Base-by-base conservation (phyloP, 2,329 filamentous ascomycete species). In the Pyrenochaeta sp. region DNA sequence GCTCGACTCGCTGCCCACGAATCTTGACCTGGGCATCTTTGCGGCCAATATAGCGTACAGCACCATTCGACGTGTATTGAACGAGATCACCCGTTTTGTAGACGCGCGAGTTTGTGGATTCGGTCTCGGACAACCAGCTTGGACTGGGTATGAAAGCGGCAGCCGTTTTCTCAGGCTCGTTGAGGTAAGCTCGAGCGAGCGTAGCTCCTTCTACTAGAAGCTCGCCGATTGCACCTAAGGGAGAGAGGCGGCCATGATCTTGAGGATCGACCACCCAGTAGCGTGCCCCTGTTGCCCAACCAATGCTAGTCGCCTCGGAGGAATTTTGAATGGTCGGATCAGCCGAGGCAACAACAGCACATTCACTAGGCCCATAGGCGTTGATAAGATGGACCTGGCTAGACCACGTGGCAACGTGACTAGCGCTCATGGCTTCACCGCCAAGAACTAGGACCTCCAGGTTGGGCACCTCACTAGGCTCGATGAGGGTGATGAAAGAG, bases 141-240 rank as follows among this genome's bases (percentile, higher is more conserved):
- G 63, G 54, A 22, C 28, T 7, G 19, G 51, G 30, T 22, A 67
- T 53, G 42, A 69, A 67, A 10, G 48, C 56, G 6, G 40, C 59
- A 22, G 49, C 52, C 3, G 62, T 68, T 47, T 58, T 59, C 13
- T 56, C 53, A 19, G 52, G 25, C 24, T 67, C 36, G 32, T 62
- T 60, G 6, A 67, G 49, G 32, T 69, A 69, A 10, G 58, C 63
- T 19, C 65, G 63, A 5, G 69, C 73, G 2, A 79, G 61, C 24
- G 67, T 83, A 1, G 82, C 82, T 0, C 85, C 84, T 59, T 87
- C 84, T 24, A 88, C 81, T 3, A 86, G 78, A 2, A 88, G 76
- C 65, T 88, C 86, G 12, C 64, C 66, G 30, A 54, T 52, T 44
- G 34, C 72, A 53, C 69, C 58, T 50, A 36, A 42, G 5, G 57